phyloP scores from a whole-genome alignment of 805 yeast species.

The Zygosaccharomyces kombuchaensis region DNA sequence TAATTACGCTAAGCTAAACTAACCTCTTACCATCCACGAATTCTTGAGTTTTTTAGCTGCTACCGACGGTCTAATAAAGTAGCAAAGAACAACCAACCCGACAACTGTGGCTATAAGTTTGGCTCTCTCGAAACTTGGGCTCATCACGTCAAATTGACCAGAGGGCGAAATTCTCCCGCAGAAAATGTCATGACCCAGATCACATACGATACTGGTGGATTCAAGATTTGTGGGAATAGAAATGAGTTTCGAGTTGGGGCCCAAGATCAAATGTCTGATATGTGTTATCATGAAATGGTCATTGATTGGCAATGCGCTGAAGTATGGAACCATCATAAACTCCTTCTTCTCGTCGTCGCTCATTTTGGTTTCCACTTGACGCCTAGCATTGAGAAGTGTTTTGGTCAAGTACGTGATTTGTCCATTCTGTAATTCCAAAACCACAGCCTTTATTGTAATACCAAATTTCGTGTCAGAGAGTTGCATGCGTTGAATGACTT shows the following conservation, averaged over 20 bases:
- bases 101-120: slow-evolving; percentile 59
- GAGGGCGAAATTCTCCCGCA: slow-evolving; percentile 80
- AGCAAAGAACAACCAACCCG: slow-evolving; percentile 44
- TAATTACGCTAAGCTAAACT: not conserved
- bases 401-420: slow-evolving; percentile 70
- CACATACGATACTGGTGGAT: slow-evolving; percentile 71
- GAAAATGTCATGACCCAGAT: slow-evolving; percentile 65
- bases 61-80: slow-evolving; percentile 55
- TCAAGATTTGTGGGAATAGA: slow-evolving; percentile 67
- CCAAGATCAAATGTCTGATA: slow-evolving; percentile 39
- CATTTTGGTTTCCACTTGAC: slow-evolving; percentile 54
- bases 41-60: slow-evolving; percentile 47
- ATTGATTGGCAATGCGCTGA: slow-evolving; percentile 52
- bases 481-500: slow-evolving; percentile 47
- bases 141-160: slow-evolving; percentile 72
- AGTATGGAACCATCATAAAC: slow-evolving; percentile 58
- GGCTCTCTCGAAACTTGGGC: slow-evolving; percentile 59
- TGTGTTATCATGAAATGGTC: slow-evolving; percentile 51
- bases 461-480: slow-evolving; percentile 60
- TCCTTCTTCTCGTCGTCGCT: slow-evolving; percentile 52
- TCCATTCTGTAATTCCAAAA: slow-evolving; percentile 56
- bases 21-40: slow-evolving; percentile 44
- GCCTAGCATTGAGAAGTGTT: slow-evolving; percentile 58
- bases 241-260: slow-evolving; percentile 33
- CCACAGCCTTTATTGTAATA: slow-evolving; percentile 61